phyloP scores from a whole-genome alignment of 768 basidiomycete species.

The Termitomyces sp. region DNA sequence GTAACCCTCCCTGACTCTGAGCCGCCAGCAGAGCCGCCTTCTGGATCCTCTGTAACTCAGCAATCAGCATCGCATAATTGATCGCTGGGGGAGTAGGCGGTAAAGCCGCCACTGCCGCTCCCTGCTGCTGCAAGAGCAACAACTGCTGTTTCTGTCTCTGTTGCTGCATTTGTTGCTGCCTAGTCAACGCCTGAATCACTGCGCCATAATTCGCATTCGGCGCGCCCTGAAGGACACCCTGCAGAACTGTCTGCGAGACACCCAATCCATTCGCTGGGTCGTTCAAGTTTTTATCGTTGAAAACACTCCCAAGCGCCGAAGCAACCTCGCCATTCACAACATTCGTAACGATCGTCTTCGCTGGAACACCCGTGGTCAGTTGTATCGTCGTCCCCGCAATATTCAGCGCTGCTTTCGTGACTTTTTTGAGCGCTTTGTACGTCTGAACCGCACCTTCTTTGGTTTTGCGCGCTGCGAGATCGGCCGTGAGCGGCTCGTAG shows the following conservation, averaged over 20 bases:
- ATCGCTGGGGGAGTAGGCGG: constrained; percentile 5
- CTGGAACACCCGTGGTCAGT: constrained; percentile 4
- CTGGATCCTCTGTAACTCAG: constrained; percentile 20
- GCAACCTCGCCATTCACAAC: background rate
- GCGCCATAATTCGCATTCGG: constrained; percentile 33
- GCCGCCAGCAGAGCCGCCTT: background rate
- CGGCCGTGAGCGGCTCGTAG: constrained; percentile 12
- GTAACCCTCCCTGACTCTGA: constrained; percentile 5
- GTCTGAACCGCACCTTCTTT: constrained; percentile 5
- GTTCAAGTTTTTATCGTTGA: constrained; percentile 17
- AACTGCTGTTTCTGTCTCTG: constrained; percentile 16
- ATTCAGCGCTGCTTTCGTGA: constrained; percentile 14
- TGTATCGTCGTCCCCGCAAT: constrained; percentile 15
- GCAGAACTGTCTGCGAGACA: constrained; percentile 20
- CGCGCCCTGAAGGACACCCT: constrained; percentile 29
- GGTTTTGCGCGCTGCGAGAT: constrained; percentile 18
- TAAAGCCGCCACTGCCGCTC: background rate
- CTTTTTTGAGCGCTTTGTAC: constrained; percentile 11
- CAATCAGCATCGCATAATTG: constrained; percentile 21
- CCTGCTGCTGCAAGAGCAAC: constrained; percentile 8
- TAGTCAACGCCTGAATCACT: constrained; percentile 29
- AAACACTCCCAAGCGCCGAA: constrained; percentile 11
- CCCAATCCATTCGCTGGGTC: background rate
- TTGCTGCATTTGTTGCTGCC: constrained; percentile 18
- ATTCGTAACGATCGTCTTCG: constrained; percentile 12